phyloP scores from a whole-genome alignment of 2,329 filamentous ascomycete genomes.

The Teratosphaeria viscida region DNA sequence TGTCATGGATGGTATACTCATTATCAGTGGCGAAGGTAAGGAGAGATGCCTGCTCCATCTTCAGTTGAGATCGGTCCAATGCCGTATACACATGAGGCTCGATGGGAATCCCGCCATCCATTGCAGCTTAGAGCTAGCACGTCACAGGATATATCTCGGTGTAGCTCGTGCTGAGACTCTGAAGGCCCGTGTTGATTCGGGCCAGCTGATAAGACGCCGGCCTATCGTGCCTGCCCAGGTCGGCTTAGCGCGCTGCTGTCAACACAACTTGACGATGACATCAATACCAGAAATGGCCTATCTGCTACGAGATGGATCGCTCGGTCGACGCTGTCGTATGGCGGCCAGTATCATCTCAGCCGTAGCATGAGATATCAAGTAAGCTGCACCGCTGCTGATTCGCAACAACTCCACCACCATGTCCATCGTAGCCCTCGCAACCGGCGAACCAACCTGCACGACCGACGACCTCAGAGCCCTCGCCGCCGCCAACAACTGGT shows the following conservation, averaged over 20 bases:
- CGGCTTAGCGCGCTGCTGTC: not conserved
- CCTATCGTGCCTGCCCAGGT: not conserved
- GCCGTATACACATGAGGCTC: not conserved
- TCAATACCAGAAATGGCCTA: not conserved
- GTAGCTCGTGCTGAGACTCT: not conserved
- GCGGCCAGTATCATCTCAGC: not conserved
- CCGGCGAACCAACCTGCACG: constrained; percentile 18
- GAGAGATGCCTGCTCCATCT: not conserved
- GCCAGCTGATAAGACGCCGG: not conserved
- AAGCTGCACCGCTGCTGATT: not conserved
- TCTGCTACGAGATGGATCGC: not conserved
- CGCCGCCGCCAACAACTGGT: constrained; percentile 14
- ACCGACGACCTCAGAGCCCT: constrained; percentile 15
- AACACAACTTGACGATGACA: not conserved
- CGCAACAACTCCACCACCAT: constrained; percentile 5
- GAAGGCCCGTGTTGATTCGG: not conserved
- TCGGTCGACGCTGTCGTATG: not conserved
- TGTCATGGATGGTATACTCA: not conserved
- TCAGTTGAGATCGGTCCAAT: not conserved
- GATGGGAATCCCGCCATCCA: not conserved
- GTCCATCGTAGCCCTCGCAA: constrained; percentile 20
- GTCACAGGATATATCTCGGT: not conserved
- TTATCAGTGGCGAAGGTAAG: not conserved
- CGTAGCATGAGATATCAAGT: not conserved
- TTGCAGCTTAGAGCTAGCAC: not conserved